Base-by-base conservation (phyloP, 306 rosid genomes). In the Sicyos baderoa region DNA sequence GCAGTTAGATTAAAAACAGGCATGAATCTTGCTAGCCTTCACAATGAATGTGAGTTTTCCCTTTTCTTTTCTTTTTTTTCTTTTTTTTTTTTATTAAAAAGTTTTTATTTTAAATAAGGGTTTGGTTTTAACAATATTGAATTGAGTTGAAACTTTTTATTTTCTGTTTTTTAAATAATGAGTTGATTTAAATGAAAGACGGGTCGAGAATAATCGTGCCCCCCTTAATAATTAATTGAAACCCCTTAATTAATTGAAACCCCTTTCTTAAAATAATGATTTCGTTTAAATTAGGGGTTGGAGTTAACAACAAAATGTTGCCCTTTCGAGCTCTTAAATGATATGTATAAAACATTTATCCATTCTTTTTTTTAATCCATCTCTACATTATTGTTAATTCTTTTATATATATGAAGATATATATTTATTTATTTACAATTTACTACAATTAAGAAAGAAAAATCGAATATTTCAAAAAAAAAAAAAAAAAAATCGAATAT, bases 211-310 rank as follows among this genome's bases (percentile, higher is more conserved):
- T 7, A 17, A 52, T n/a, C 9, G 55, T 12, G 22, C 10, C 54
- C 55, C 55, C 55, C 55, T 52, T 52, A 52, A n/a, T 17, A n/a
- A n/a, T n/a, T n/a, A n/a, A n/a, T 52, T 52, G 55, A 17, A 52
- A n/a, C 1, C 5, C 15, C 17, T 52, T 52, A n/a, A n/a, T n/a
- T n/a, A n/a, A n/a, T 52, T 52, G 55, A 17, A 52, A n/a, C 1
- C 5, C 15, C 17, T 52, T 52, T 52, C 3, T 16, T 52, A n/a
- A n/a, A 52, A 52, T 52, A 52, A 52, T 52, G 55, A 8, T 52
- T 52, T 52, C 22, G 55, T n/a, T 52, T n/a, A 52, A 52, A 52
- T 52, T 52, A 52, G 55, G 54, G 54, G 54, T 49, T 15, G 54
- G 54, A 16, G 54, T 49, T 49, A 49, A 49, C 15, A 3, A 1